Base-by-base conservation (phyloP, 1,284 basidiomycete genomes). In the Ustilago curta region DNA sequence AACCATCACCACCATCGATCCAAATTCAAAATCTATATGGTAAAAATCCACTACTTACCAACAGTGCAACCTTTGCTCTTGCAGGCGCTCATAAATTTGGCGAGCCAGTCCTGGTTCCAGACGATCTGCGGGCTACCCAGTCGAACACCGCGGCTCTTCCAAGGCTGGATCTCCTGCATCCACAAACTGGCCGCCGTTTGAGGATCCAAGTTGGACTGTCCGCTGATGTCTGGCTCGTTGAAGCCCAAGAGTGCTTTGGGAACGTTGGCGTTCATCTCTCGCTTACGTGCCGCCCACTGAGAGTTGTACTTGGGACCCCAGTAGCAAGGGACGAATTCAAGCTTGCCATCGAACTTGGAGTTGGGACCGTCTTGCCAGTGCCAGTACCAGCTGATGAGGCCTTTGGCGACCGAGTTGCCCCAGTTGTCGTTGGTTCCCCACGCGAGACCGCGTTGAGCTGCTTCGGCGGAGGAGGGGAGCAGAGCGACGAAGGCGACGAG, bases 151-250 rank as follows among this genome's bases (percentile, higher is more conserved):
- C 73, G 59, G 23, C 59, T 64, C 58, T 78, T 77, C 67, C 70
- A 82, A 11, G 81, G 81, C 52, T 73, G 70, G 23, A 83, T 68
- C 67, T 82, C 78, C 43, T 76, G 45, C 63, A 77, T 74, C 51
- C 73, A 83, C 27, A 74, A 47, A 7, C 43, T 43, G 0, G 79
- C 82, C 0, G 82, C 82, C 3, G 51, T 45, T 9, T 45, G 21
- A 2, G 79, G 79, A 21, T 53, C 47, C 42, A 82, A 52, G 53
- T 76, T 77, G n/a, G 80, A 65, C 63, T 84, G 82, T 11, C 72
- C 62, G 29, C 59, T 49, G 51, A 83, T 72, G 37, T 84, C 82
- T 12, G 81, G 80, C 63, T 84, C 82, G 59, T 84, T 84, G 56
- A 79, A 77, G 6, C 64, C 72, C 11, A 84, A 73, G 16, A 84